A percentile compares a stretch with the other conserved stretches of the same genome.
These are phyloP conservation scores for Tarenaya hassleriana DNA, from an alignment of 345 rosid genomes.

Conservation along the genomic window DNA sequence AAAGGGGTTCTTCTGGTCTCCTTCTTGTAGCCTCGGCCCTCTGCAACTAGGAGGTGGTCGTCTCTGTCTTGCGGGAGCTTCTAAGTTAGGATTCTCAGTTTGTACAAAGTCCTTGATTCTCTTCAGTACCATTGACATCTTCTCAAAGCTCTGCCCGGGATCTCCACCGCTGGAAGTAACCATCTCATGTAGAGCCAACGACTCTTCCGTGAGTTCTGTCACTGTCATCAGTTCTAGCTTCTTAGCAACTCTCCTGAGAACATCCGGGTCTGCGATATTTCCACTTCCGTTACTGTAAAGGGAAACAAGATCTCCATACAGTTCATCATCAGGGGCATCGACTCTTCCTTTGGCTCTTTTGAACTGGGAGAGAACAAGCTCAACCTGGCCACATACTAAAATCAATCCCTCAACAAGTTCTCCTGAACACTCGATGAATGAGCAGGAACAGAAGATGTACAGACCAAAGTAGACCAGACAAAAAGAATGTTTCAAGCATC, in stretches of 20 bases:
- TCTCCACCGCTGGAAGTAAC: constrained; percentile 63
- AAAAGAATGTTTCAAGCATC: no score
- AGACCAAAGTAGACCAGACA: no score
- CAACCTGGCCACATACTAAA: no score
- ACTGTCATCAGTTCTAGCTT: constrained; percentile 68
- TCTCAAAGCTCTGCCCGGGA: constrained; percentile 71
- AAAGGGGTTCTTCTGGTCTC: constrained; percentile 50
- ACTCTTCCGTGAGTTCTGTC: constrained; percentile 74
- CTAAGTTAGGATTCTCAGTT: constrained; percentile 61
- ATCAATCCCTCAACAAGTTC: no score
- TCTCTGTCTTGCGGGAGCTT: no score
- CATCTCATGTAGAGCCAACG: constrained; percentile 86
- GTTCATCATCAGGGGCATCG: constrained; percentile 51
- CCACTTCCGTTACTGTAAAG: constrained; percentile 50
- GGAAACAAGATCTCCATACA: constrained; percentile 55
- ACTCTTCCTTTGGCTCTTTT: constrained; percentile 83
- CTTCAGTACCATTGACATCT: constrained; percentile 72
- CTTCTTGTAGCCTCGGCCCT: no score
- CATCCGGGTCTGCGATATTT: constrained; percentile 39
- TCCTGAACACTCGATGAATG: no score
- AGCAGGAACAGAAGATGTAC: no score
- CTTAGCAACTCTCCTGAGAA: constrained; percentile 53
- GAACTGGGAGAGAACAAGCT: constrained; percentile 86
- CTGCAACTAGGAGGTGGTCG: no score
- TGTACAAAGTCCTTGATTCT: constrained; percentile 84